phyloP scores from a whole-genome alignment of 495 filamentous ascomycete species.

The Penicillium flavigenum region DNA sequence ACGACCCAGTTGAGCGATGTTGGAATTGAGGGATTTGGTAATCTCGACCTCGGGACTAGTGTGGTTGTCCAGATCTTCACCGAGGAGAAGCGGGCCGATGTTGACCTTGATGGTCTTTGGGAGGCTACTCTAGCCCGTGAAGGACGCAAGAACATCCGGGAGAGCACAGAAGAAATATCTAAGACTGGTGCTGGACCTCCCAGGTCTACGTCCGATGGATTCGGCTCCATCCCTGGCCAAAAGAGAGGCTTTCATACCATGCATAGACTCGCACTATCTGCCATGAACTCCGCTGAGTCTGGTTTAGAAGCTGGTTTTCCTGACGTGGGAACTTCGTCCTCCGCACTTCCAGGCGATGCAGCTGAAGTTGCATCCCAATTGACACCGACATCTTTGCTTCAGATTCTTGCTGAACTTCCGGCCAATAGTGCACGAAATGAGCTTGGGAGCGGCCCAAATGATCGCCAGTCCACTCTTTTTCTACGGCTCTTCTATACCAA shows the following conservation, averaged over 20 bases:
- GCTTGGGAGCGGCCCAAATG: constrained; percentile 44
- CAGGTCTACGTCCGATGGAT: constrained; percentile 21
- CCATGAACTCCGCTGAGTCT: not conserved
- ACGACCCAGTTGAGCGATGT: constrained; percentile 39
- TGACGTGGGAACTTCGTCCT: not conserved
- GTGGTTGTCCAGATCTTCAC: constrained; percentile 92
- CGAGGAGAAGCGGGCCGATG: constrained; percentile 75
- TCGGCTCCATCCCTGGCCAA: constrained; percentile 19
- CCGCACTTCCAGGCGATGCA: not conserved
- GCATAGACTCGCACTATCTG: constrained; percentile 16
- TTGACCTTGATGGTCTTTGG: constrained; percentile 85
- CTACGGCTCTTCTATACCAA: constrained; percentile 44
- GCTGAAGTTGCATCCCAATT: constrained; percentile 11
- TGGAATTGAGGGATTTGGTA: constrained; percentile 73
- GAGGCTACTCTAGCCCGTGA: constrained; percentile 47
- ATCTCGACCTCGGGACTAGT: constrained; percentile 51
- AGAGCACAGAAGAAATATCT: constrained; percentile 12
- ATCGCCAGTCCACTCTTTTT: constrained; percentile 49
- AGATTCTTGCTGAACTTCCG: constrained; percentile 35
- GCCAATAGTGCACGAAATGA: constrained; percentile 30
- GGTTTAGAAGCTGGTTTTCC: constrained; percentile 2
- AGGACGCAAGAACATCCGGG: constrained; percentile 32
- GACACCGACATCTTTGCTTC: constrained; percentile 31
- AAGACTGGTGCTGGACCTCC: constrained; percentile 20
- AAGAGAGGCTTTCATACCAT: constrained; percentile 25